A percentile compares a stretch with the other conserved stretches of the same genome.
Conservation (phyloP, 2,329 filamentous ascomycete species). For the Dactylellina leptospora region DNA sequence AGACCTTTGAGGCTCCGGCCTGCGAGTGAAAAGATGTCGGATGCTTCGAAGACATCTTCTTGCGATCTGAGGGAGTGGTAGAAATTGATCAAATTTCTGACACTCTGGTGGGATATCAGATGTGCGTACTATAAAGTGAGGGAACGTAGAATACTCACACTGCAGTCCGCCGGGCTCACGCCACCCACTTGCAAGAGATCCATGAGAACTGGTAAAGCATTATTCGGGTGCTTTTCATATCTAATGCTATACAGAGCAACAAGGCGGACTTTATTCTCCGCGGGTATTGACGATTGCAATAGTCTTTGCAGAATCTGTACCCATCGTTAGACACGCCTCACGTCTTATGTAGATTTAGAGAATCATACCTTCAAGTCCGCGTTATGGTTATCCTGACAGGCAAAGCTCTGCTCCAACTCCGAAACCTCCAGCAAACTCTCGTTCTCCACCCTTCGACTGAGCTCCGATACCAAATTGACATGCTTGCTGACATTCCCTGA, state of each 20-base stretch:
- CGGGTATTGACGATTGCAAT: slow-evolving; percentile 80
- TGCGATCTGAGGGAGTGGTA: slow-evolving; percentile 78
- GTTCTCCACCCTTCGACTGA: slow-evolving; percentile 84
- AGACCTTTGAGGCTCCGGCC: slow-evolving; percentile 89
- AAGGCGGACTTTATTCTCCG: slow-evolving; percentile 85
- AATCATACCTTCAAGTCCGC: slow-evolving; percentile 82
- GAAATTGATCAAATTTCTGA: slow-evolving; percentile 83
- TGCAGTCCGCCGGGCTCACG: slow-evolving; percentile 77
- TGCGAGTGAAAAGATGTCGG: slow-evolving; percentile 88
- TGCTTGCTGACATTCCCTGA: slow-evolving; percentile 99
- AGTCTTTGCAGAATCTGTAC: slow-evolving; percentile 80
- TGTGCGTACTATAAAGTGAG: background rate
- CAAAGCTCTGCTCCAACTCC: slow-evolving; percentile 94
- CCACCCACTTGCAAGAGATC: slow-evolving; percentile 90
- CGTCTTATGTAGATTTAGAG: background rate
- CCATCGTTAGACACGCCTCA: background rate
- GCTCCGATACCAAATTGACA: slow-evolving; percentile 91
- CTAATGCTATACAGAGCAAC: slow-evolving; percentile 94
- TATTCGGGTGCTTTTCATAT: slow-evolving; percentile 86
- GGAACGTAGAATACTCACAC: slow-evolving; percentile 41
- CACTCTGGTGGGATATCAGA: slow-evolving; percentile 58
- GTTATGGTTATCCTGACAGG: slow-evolving; percentile 94
- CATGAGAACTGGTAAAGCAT: slow-evolving; percentile 81
- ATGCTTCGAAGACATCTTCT: slow-evolving; percentile 87
- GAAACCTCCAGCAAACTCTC: slow-evolving; percentile 94